These are phyloP conservation scores for Asterophora parasitica DNA, from an alignment of 768 basidiomycete species.

Conservation along the genomic window DNA sequence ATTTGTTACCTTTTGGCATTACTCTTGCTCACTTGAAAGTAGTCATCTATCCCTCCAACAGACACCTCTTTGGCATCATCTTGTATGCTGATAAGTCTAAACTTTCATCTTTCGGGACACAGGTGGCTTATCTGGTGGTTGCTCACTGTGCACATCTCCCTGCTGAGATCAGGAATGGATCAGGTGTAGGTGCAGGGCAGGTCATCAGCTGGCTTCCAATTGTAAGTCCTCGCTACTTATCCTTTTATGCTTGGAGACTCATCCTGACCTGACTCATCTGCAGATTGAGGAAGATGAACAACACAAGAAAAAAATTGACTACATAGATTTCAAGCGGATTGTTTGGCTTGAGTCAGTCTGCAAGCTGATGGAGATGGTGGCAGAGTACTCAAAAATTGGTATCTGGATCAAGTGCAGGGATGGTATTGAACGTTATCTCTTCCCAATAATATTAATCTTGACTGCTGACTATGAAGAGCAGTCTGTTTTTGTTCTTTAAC, in stretches of 20 bases:
- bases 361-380: slow-evolving; percentile 23
- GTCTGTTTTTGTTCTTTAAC: slow-evolving; percentile 22
- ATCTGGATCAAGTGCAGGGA: slow-evolving; percentile 16
- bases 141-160: too few species aligned
- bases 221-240: neutral
- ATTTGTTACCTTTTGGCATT: too few species aligned
- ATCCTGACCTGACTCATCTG: too few species aligned
- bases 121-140: too few species aligned
- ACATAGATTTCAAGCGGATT: slow-evolving; percentile 22
- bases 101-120: too few species aligned
- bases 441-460: slow-evolving; percentile 33
- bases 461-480: slow-evolving; percentile 43
- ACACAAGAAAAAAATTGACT: neutral
- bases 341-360: slow-evolving; percentile 32
- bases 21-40: too few species aligned
- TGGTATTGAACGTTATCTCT: slow-evolving; percentile 22
- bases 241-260: too few species aligned
- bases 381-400: slow-evolving; percentile 1
- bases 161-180: too few species aligned
- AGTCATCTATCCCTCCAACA: too few species aligned
- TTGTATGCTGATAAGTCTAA: too few species aligned
- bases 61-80: too few species aligned
- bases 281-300: neutral
- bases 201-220: neutral
- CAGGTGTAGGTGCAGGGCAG: too few species aligned